These are phyloP conservation scores for Ganoderma lingzhi DNA, from an alignment of 1,284 basidiomycete species.

Conservation along the genomic window DNA sequence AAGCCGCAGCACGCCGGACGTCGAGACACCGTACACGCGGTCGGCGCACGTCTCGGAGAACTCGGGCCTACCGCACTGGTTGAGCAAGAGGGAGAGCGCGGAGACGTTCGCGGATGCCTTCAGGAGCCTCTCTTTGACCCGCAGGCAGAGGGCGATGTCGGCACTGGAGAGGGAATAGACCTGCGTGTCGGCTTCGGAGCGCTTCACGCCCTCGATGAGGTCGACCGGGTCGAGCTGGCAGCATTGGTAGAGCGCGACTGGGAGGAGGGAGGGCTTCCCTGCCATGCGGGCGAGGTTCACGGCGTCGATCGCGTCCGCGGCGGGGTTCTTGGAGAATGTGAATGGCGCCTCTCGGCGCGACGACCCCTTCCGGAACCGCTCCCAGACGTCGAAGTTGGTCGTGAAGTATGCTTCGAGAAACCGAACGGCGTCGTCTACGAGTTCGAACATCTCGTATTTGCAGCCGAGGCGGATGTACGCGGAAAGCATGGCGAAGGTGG, in stretches of 20 bases:
- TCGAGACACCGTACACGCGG: not conserved
- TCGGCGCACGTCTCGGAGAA: not conserved
- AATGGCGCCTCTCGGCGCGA: not conserved
- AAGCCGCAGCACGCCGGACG: not conserved
- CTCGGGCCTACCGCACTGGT: not conserved
- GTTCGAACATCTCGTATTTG: not conserved
- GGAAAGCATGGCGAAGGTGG: not conserved
- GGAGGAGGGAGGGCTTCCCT: not conserved
- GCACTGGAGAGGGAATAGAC: not conserved
- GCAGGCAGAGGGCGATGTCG: not conserved
- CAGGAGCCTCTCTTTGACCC: not conserved
- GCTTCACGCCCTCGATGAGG: not conserved
- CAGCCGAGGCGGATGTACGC: not conserved
- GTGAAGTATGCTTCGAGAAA: not conserved
- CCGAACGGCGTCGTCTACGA: not conserved
- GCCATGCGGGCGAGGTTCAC: not conserved
- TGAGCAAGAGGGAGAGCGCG: not conserved
- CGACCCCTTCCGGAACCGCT: not conserved
- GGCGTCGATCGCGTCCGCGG: not conserved
- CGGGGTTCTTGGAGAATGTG: not conserved
- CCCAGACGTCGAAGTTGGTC: not conserved
- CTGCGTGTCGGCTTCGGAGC: not conserved
- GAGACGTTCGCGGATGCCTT: conserved; percentile 2
- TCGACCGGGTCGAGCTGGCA: conserved; percentile 1
- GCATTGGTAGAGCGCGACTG: not conserved